phyloP scores from a whole-genome alignment of 306 rosid species.

The Senna siamea region DNA sequence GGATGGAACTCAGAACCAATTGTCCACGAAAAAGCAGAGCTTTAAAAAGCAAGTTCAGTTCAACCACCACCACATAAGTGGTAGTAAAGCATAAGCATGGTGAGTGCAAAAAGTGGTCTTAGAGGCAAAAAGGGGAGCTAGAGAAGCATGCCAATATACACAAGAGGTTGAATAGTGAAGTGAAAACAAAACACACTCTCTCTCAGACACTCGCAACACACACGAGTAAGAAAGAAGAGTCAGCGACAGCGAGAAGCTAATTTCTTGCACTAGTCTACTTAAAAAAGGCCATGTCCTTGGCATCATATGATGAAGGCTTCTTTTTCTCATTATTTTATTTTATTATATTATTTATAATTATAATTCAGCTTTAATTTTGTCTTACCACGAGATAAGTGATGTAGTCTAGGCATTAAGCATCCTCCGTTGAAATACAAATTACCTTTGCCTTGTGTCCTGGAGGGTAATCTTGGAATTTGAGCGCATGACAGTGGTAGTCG shows the following conservation, averaged over 20 bases:
- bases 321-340: not conserved
- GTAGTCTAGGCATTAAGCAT: not conserved
- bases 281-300: slow-evolving; percentile 29
- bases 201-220: not conserved
- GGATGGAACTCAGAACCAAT: slow-evolving; percentile 30
- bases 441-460: not conserved
- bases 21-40: slow-evolving; percentile 38
- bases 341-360: not conserved
- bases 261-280: slow-evolving; percentile 35
- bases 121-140: not conserved
- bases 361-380: not conserved
- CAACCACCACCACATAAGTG: slow-evolving; percentile 33
- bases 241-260: slow-evolving; percentile 37
- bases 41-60: slow-evolving; percentile 25
- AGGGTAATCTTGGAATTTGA: slow-evolving; percentile 2
- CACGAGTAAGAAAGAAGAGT: slow-evolving; percentile 29
- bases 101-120: slow-evolving; percentile 32
- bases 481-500: not conserved
- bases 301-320: slow-evolving; percentile 10
- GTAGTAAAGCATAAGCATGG: slow-evolving; percentile 35
- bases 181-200: too few species aligned
- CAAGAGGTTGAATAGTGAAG: too few species aligned
- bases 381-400: not conserved
- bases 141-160: too few species aligned
- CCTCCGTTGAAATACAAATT: not conserved